A percentile compares a stretch with the other conserved stretches of the same genome.
These are phyloP conservation scores for Aspergillus carlsbadensis DNA, from an alignment of 495 filamentous ascomycete species.

Conservation along the genomic window DNA sequence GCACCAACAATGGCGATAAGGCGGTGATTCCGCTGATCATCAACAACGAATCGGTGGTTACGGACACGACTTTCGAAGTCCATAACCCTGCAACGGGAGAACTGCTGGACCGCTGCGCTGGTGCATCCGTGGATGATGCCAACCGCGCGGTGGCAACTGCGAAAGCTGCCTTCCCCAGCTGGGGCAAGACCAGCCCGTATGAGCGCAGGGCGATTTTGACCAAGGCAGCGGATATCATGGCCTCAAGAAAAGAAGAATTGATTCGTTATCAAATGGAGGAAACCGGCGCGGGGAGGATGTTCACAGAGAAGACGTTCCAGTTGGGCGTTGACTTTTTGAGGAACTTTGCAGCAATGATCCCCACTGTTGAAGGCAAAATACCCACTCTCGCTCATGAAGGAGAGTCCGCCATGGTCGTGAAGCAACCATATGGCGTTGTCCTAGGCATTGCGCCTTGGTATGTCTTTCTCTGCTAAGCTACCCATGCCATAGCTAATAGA, in stretches of 20 bases:
- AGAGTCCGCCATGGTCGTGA: constrained; percentile 66
- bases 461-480: constrained; percentile 1
- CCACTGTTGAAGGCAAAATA: constrained; percentile 58
- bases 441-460: constrained; percentile 85
- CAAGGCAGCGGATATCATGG: constrained; percentile 68
- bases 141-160: constrained; percentile 56
- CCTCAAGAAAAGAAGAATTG: constrained; percentile 61
- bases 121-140: constrained; percentile 63
- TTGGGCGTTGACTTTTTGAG: constrained; percentile 57
- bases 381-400: constrained; percentile 55
- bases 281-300: constrained; percentile 57
- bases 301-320: constrained; percentile 63
- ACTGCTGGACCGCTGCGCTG: constrained; percentile 58
- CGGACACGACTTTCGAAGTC: constrained; percentile 64
- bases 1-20: constrained; percentile 14
- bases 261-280: constrained; percentile 63
- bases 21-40: constrained; percentile 67
- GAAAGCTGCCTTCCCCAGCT: constrained; percentile 65
- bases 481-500: background rate
- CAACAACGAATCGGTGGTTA: constrained; percentile 64
- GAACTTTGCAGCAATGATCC: constrained; percentile 70
- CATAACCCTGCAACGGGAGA: constrained; percentile 61
- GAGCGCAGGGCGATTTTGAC: constrained; percentile 69
- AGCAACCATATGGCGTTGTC: constrained; percentile 80
- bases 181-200: constrained; percentile 62